Conservation (phyloP, 352 stramenopile genomes). For the Pythium oligandrum region DNA sequence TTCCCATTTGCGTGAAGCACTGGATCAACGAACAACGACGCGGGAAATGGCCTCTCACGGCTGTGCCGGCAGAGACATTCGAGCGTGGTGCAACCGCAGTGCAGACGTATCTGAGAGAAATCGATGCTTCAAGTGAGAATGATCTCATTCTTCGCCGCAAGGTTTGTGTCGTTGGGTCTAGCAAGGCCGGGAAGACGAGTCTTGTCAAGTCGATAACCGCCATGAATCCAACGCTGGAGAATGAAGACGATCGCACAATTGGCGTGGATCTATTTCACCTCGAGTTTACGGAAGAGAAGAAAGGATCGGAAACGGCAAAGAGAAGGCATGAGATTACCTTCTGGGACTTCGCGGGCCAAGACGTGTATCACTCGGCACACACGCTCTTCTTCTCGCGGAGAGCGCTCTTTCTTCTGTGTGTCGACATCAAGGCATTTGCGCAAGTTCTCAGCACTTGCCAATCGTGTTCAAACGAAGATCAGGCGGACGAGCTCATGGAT, state of each 20-base stretch:
- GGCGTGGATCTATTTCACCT: conserved; percentile 23
- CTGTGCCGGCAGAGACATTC: no score
- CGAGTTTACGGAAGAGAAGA: conserved; percentile 4
- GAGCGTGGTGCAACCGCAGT: no score
- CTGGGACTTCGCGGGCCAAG: conserved; percentile 16
- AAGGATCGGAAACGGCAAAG: background rate
- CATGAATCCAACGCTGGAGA: conserved; percentile 6
- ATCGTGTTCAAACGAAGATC: conserved; percentile 1
- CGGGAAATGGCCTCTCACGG: no score
- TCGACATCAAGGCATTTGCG: conserved; percentile 8
- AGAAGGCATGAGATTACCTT: conserved; percentile 12
- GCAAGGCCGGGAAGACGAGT: conserved; percentile 24
- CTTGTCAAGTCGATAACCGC: conserved; percentile 22
- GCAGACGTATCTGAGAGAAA: no score
- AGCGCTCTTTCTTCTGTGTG: conserved; percentile 9
- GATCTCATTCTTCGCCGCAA: background rate
- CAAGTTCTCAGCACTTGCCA: background rate
- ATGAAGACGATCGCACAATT: conserved; percentile 21
- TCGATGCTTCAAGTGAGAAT: background rate
- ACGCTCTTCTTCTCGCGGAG: conserved; percentile 11
- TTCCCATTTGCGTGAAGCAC: no score
- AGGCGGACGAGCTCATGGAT: background rate
- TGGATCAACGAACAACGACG: no score
- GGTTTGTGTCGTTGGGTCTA: conserved; percentile 5
- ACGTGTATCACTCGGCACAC: conserved; percentile 10